Conservation (phyloP, 176 grass and related monocot species). For the Otatea glauca region DNA sequence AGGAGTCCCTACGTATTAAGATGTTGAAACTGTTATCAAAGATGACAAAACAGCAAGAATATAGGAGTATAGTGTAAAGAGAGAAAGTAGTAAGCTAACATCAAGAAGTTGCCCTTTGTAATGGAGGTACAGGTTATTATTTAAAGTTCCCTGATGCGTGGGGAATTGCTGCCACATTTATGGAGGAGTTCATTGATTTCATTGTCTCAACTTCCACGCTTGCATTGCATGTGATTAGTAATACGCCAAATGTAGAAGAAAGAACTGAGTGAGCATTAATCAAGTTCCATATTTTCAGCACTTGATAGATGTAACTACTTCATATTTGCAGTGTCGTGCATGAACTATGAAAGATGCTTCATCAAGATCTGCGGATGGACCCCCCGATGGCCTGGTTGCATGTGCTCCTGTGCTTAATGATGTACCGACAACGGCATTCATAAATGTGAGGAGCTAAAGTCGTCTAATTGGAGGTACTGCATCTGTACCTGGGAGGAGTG, state of each 20-base stretch:
- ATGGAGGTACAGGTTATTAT: background rate
- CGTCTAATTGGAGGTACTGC: background rate
- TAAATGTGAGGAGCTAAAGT: conserved; percentile 34
- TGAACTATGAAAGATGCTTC: conserved; percentile 33
- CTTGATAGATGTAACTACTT: conserved; percentile 19
- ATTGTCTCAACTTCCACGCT: conserved; percentile 24
- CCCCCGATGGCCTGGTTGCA: conserved; percentile 18
- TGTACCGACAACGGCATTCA: conserved; percentile 1
- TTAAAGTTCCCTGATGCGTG: conserved; percentile 30
- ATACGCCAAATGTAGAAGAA: background rate
- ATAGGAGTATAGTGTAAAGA: background rate
- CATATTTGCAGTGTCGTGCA: conserved; percentile 18
- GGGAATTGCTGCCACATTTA: conserved; percentile 9
- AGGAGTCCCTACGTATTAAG: conserved; percentile 36
- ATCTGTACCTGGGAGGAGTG: conserved; percentile 6
- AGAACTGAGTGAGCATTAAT: background rate
- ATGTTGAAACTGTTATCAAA: conserved; percentile 36
- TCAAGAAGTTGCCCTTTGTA: conserved; percentile 1
- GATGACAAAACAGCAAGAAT: conserved; percentile 16
- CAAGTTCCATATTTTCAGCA: background rate
- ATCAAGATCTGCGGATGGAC: background rate
- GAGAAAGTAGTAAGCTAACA: background rate
- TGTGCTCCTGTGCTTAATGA: conserved; percentile 23
- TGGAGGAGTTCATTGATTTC: conserved; percentile 35
- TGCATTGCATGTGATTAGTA: conserved; percentile 11